Evolutionary conservation across 805 yeast genomes (phyloP), one percentile per base, ranked within the genome.

Genomic region (Candida rishiriensis): DNA sequence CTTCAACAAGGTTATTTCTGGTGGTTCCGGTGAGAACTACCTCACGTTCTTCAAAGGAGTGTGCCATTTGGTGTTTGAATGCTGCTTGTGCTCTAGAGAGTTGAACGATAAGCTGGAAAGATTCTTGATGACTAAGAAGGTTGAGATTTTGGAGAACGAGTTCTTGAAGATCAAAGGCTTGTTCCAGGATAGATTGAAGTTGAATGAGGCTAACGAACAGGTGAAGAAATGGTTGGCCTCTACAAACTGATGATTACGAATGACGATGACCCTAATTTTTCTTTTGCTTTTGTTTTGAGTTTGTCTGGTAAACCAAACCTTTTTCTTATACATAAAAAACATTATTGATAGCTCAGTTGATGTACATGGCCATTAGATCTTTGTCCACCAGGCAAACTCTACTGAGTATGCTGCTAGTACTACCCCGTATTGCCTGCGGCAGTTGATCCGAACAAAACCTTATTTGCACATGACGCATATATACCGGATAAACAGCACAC

Each of bases 21-120:
- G 54, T 18, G 65, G 64, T 34, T 77, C 77, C 1, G 68, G 75
- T 3, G 69, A 70, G 21, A 64, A 39, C 6, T 55, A 51, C 49
- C 58, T 73, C n/a, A 71, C 66, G 31, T 74, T 72, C 45, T 63
- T 81, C 54, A 68, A 66, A 11, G 61, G 66, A 28, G 71, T 82
- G 0, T 60, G 73, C 43, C 64, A 64, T 30, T 56, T 75, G 16
- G 67, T 74, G 3, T 60, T 74, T 43, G 69, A 64, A 38, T 48
- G 61, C 40, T 55, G 53, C 40, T 46, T 51, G 43, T 55, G 61
- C 37, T 51, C 46, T 41, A 46, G 47, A 26, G 47, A 42, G 12
- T 28, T 49, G 45, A 48, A 44, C 12, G 34, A 42, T 3, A 49
- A 55, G 37, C 42, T 53, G 36, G 54, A 56, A 26, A 34, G 37